A percentile compares a stretch with the other conserved stretches of the same genome.
Conservation (phyloP, 2,329 filamentous ascomycete species). For the Trichoderma citrinoviride region DNA sequence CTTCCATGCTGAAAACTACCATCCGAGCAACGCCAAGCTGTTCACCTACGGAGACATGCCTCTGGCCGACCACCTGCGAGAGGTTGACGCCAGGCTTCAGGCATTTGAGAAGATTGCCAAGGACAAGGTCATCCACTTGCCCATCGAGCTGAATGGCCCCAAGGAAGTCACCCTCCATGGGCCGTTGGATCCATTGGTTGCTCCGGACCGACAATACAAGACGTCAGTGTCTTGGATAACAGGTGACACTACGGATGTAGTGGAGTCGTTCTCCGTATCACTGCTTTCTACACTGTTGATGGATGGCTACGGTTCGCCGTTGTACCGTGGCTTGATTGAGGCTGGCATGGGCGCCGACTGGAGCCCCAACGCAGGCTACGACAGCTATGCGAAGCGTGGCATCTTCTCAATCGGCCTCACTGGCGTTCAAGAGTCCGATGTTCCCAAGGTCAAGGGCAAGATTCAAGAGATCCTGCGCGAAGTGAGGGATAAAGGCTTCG, state of each 20-base stretch:
- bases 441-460: conserved; percentile 70
- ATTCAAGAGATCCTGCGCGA: conserved; percentile 71
- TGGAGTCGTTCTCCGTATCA: conserved; percentile 84
- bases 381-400: conserved; percentile 70
- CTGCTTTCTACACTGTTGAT: conserved; percentile 81
- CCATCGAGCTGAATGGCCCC: conserved; percentile 70
- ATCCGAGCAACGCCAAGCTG: conserved; percentile 94
- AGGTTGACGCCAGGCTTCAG: conserved; percentile 71
- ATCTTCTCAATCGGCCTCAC: conserved; percentile 90
- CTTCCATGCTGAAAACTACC: conserved; percentile 91
- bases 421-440: conserved; percentile 79
- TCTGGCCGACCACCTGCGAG: conserved; percentile 72
- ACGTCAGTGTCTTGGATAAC: conserved; percentile 92
- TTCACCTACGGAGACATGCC: conserved; percentile 96
- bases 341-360: conserved; percentile 88
- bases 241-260: conserved; percentile 74
- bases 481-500: conserved; percentile 74
- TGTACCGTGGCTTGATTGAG: conserved; percentile 87
- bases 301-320: conserved; percentile 91
- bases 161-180: conserved; percentile 70
- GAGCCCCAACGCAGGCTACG: conserved; percentile 91
- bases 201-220: conserved; percentile 84
- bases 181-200: conserved; percentile 82
- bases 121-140: conserved; percentile 71
- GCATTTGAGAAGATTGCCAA: conserved; percentile 68